Percentiles rank a stretch among this genome's conserved stretches.
phyloP scores from a whole-genome alignment of 1,284 basidiomycete genomes.

The Chalciporus sp. region DNA sequence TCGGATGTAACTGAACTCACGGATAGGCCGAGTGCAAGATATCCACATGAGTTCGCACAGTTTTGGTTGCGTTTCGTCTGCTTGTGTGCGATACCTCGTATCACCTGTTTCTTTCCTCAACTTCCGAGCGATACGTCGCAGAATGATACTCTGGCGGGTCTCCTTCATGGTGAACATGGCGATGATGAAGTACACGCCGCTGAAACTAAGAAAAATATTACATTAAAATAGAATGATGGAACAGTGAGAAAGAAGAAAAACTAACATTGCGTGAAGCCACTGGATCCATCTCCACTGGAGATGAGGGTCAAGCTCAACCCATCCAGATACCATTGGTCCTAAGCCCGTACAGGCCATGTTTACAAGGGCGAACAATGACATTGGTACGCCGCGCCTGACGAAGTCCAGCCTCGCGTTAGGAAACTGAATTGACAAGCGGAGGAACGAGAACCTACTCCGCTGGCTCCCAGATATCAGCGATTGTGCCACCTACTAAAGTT shows the following conservation, averaged over 20 bases:
- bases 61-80: constrained; percentile 62
- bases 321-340: constrained; percentile 56
- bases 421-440: constrained; percentile 16
- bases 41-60: constrained; percentile 60
- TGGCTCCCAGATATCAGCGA: constrained; percentile 46
- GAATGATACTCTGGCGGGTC: constrained; percentile 62
- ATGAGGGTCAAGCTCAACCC: constrained; percentile 51
- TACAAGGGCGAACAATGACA: constrained; percentile 52
- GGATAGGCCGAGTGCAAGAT: constrained; percentile 69
- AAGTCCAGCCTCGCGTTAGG: constrained; percentile 3
- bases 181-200: constrained; percentile 47
- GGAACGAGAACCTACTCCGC: constrained; percentile 14
- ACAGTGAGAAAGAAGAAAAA: constrained; percentile 19
- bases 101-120: constrained; percentile 67
- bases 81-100: constrained; percentile 60
- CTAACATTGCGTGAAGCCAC: constrained; percentile 59
- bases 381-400: constrained; percentile 54
- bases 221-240: not conserved
- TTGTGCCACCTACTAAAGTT: constrained; percentile 63
- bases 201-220: constrained; percentile 38
- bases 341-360: constrained; percentile 55
- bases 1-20: constrained; percentile 41
- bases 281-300: constrained; percentile 70
- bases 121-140: constrained; percentile 57
- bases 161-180: constrained; percentile 58